phyloP scores from a whole-genome alignment of 352 stramenopile genomes.

The Stramenopiles sp. region DNA sequence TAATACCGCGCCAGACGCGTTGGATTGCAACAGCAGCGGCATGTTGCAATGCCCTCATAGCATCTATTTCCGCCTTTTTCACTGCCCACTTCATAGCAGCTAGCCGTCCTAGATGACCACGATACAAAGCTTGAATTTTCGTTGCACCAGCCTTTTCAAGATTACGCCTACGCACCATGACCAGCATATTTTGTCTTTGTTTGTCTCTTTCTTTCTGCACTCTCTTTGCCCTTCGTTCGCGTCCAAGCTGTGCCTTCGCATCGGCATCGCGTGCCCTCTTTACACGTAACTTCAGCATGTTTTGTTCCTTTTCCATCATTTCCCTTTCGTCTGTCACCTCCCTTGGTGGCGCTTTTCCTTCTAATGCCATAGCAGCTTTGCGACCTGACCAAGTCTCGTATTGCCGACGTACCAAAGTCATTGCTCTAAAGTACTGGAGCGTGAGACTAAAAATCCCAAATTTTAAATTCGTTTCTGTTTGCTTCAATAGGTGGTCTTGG shows the following conservation, averaged over 20 bases:
- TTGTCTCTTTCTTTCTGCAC: neutral
- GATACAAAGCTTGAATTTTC: conserved; percentile 47
- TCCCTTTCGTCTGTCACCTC: neutral
- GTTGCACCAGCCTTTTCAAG: conserved; percentile 15
- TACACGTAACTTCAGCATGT: neutral
- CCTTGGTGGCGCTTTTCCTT: neutral
- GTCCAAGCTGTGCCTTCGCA: neutral
- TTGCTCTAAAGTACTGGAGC: conserved; percentile 81
- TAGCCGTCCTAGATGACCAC: conserved; percentile 48
- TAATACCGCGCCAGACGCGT: conserved; percentile 43
- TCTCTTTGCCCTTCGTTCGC: neutral
- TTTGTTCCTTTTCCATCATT: neutral
- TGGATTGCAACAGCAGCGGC: conserved; percentile 56
- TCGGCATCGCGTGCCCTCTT: neutral
- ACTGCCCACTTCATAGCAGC: conserved; percentile 55
- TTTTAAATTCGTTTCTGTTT: conserved; percentile 74
- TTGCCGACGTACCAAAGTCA: conserved; percentile 61
- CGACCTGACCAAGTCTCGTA: conserved; percentile 40
- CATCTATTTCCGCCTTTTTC: conserved; percentile 54
- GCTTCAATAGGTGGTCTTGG: conserved; percentile 33
- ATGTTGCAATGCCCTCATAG: conserved; percentile 42
- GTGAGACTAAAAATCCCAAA: conserved; percentile 85
- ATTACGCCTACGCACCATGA: conserved; percentile 11
- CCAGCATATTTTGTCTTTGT: conserved; percentile 1
- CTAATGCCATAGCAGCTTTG: neutral